Percentiles rank a stretch among this genome's conserved stretches.
phyloP scores from a whole-genome alignment of 148 eudicot genomes.

The Rhododendron ferrugineum region DNA sequence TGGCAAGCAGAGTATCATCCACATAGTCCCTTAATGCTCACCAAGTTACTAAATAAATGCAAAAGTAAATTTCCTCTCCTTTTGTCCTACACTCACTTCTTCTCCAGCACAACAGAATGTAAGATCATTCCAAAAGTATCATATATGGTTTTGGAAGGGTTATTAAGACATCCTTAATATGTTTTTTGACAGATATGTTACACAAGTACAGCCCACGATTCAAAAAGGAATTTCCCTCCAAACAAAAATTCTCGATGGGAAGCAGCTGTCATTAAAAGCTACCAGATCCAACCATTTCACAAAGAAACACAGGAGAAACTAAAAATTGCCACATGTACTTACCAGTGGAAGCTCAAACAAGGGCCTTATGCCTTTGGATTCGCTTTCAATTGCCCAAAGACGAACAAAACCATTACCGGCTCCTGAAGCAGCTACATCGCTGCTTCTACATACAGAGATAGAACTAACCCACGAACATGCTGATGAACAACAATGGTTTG shows the following conservation, averaged over 20 bases:
- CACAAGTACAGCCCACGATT: not conserved
- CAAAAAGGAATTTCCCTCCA: not conserved
- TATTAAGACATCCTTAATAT: not conserved
- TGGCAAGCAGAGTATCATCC: not conserved
- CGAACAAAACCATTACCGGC: conserved; percentile 86
- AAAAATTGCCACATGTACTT: conserved; percentile 20
- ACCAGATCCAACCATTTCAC: not conserved
- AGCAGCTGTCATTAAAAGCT: not conserved
- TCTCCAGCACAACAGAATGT: not conserved
- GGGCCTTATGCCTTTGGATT: conserved; percentile 65
- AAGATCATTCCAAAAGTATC: not conserved
- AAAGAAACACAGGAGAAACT: not conserved
- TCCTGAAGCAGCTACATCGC: conserved; percentile 97
- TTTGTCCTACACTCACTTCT: not conserved
- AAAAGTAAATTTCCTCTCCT: not conserved
- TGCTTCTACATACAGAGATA: conserved; percentile 70
- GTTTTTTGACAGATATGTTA: no score
- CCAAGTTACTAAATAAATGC: not conserved
- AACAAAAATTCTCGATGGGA: not conserved
- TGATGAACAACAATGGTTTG: conserved; percentile 28
- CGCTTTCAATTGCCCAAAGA: conserved; percentile 78
- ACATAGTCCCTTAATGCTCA: not conserved
- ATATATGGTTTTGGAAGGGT: not conserved
- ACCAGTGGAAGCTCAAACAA: conserved; percentile 83
- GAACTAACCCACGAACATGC: conserved; percentile 88